Base-by-base conservation (phyloP, 495 filamentous ascomycete species). In the Aspergillus saccharolyticus region DNA sequence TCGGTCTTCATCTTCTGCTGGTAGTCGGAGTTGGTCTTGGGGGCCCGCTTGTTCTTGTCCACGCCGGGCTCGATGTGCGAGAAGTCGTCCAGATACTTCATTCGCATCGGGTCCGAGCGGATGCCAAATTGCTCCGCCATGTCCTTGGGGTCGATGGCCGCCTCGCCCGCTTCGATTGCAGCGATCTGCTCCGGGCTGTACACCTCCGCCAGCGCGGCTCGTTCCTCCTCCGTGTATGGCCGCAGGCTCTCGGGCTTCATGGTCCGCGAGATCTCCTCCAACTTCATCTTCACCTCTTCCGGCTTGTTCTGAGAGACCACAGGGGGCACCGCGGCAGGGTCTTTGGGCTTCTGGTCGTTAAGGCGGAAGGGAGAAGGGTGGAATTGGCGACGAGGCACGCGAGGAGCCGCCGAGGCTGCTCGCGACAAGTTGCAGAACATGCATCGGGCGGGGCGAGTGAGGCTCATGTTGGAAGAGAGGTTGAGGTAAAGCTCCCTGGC, bases 71-170 rank as follows among this genome's bases (percentile, higher is more conserved):
- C 83, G 57, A 89, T 80, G 42, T 78, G 73, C 39, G 88, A 82
- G 59, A 97, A 86, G 76, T 98, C 94, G 73, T 96, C 91, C 56
- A 93, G 66, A 76, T 98, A 98, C 21, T 76, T 71, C 47, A 94
- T 73, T 20, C 73, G 71, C 76, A 88, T 87, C 10, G 85, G 80
- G 69, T 97, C 94, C 44, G 68, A 71, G 47, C 88, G 85, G 48
- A 87, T 66, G 3, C 79, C 77, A 51, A 85, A 86, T 70, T 91
- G 87, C 42, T 84, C 80, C 8, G 83, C 81, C 66, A 97, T 70
- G 71, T 98, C 90, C 57, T 81, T 73, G 16, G 86, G 82, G 71
- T 89, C 82, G 71, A 98, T 88, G 56, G 89, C 84, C 10, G 80
- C 78, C 72, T 98, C 94, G 57, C 88, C 94, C 52, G 88, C 90